A percentile compares a stretch with the other conserved stretches of the same genome.
phyloP scores from a whole-genome alignment of 2,329 filamentous ascomycete species.

The Epicoccum sorghinum region DNA sequence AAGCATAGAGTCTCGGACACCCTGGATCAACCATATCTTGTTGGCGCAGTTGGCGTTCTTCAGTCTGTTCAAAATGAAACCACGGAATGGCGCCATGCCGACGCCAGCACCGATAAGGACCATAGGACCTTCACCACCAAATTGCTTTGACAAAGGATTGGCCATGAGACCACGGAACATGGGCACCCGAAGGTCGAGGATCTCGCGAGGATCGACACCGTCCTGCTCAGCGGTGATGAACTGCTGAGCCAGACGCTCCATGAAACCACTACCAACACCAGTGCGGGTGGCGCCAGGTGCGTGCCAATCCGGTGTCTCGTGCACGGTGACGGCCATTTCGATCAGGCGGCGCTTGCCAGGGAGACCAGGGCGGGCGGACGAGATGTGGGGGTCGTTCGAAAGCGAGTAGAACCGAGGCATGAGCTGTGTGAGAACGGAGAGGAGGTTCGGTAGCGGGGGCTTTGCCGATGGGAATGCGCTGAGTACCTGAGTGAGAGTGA shows the following conservation, averaged over 20 bases:
- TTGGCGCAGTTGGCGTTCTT: conserved; percentile 96
- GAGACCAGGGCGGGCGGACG: conserved; percentile 70
- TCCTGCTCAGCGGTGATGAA: conserved; percentile 71
- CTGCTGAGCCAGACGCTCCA: conserved; percentile 80
- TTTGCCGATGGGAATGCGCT: conserved; percentile 90
- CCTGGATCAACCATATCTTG: conserved; percentile 97
- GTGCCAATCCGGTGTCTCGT: conserved; percentile 82
- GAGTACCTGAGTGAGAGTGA: conserved; percentile 84
- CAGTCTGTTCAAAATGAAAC: conserved; percentile 91
- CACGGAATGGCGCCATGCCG: conserved; percentile 95
- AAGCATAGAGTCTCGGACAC: conserved; percentile 88
- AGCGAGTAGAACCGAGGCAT: conserved; percentile 99
- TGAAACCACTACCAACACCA: conserved; percentile 90
- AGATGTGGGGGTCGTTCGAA: conserved; percentile 91
- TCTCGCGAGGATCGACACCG: conserved; percentile 52
- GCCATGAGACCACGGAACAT: conserved; percentile 99
- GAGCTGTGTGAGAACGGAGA: conserved; percentile 80
- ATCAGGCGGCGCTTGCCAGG: conserved; percentile 76
- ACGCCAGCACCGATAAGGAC: conserved; percentile 95
- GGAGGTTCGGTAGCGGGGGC: conserved; percentile 81
- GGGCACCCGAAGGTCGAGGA: conserved; percentile 75
- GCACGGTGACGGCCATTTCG: conserved; percentile 95
- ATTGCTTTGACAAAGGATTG: conserved; percentile 90
- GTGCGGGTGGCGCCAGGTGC: conserved; percentile 66
- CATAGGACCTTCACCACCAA: conserved; percentile 94